Evolutionary conservation across 192 early-diverging fungal genomes (phyloP).

Genomic region (Chytriomyces confervae): DNA sequence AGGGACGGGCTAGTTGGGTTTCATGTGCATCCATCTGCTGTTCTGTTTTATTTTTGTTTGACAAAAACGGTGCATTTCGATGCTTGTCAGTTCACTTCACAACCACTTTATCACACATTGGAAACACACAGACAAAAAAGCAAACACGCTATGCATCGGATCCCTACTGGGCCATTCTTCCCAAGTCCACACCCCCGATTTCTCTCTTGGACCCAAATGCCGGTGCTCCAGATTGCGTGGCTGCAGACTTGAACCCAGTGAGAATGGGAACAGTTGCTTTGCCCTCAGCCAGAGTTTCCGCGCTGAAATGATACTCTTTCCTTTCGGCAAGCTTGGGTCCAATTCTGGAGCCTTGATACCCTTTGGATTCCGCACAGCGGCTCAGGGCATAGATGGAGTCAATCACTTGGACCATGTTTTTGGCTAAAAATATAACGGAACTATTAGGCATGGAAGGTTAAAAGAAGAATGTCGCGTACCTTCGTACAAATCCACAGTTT

Average conservation of each 20-base stretch:
- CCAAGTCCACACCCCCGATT: conserved; percentile 34
- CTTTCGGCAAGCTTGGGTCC: conserved; percentile 79
- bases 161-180: conserved; percentile 10
- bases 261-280: conserved; percentile 64
- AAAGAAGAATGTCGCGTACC: not conserved
- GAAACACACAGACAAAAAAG: not conserved
- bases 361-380: conserved; percentile 67
- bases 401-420: conserved; percentile 63
- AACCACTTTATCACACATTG: not conserved
- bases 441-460: no score
- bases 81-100: not conserved
- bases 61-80: no score
- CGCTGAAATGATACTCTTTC: conserved; percentile 63
- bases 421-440: conserved; percentile 9
- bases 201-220: conserved; percentile 21
- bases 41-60: no score
- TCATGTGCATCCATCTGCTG: no score
- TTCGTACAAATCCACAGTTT: conserved; percentile 84
- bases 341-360: conserved; percentile 53
- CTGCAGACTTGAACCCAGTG: conserved; percentile 50
- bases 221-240: not conserved
- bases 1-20: no score
- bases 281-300: conserved; percentile 63
- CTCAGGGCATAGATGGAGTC: conserved; percentile 77
- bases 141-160: no score